Percentiles rank a stretch among this genome's conserved stretches.
Conservation (phyloP, 192 early-diverging fungal species). For the Umbelopsis vinacea region DNA sequence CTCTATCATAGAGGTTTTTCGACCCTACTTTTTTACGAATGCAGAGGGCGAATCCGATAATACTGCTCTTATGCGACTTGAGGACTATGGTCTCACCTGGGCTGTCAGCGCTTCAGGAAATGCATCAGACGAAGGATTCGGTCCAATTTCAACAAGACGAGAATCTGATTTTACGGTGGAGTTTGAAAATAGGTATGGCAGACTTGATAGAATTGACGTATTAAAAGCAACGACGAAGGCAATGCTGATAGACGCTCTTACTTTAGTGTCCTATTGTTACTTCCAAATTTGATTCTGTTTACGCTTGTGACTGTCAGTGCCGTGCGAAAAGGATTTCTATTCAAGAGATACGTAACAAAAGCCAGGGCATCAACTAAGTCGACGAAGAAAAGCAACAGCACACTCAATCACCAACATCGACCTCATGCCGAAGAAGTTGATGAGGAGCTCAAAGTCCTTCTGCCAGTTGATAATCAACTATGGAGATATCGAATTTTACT, state of each 20-base stretch:
- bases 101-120: neutral
- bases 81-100: slow-evolving; percentile 21
- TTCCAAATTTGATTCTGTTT: slow-evolving; percentile 6
- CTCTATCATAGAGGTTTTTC: slow-evolving; percentile 6
- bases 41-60: neutral
- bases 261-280: neutral
- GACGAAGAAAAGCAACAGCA: neutral
- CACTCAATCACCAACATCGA: neutral
- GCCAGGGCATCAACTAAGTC: neutral
- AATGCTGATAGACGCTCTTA: neutral
- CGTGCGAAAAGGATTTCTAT: neutral
- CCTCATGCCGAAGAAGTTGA: neutral
- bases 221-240: neutral
- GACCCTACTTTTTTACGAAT: slow-evolving; percentile 17
- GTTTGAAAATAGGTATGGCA: slow-evolving; percentile 14
- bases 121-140: slow-evolving; percentile 10
- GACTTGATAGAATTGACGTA: neutral
- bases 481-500: neutral
- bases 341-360: neutral
- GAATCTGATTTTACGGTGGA: slow-evolving; percentile 20
- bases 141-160: neutral
- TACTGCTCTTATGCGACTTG: neutral
- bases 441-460: neutral
- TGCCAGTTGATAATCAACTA: neutral
- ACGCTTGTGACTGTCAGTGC: neutral